phyloP scores from a whole-genome alignment of 2,329 filamentous ascomycete species.

The Aspergillus sp. region DNA sequence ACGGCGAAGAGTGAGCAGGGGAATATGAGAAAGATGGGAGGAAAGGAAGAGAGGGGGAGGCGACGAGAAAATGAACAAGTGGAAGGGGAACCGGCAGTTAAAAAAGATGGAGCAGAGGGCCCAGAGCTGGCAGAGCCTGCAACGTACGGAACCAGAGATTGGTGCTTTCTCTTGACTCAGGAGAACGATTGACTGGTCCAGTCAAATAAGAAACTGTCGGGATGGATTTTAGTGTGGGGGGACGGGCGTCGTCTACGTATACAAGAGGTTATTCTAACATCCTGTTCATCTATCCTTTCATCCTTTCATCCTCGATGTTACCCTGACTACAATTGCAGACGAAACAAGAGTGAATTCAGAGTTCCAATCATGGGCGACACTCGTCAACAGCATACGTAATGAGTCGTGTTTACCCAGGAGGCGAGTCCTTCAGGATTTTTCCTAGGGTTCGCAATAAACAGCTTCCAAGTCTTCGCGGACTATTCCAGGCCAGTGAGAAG shows the following conservation, averaged over 20 bases:
- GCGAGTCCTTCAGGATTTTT: too few species aligned
- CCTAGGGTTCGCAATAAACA: not conserved
- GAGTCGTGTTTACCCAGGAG: not conserved
- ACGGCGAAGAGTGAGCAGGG: conserved; percentile 4
- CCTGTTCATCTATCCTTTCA: not conserved
- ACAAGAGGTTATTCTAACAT: conserved; percentile 3
- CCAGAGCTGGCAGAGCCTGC: not conserved
- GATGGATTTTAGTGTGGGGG: conserved; percentile 4
- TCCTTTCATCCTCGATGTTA: not conserved
- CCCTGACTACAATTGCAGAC: not conserved
- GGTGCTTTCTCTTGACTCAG: not conserved
- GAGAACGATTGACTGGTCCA: conserved; percentile 6
- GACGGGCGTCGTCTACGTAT: conserved; percentile 13
- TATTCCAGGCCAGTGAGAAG: not conserved
- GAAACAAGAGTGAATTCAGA: not conserved
- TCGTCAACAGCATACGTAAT: not conserved
- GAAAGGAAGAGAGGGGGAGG: not conserved
- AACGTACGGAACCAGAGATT: conserved; percentile 9
- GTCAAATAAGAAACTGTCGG: conserved; percentile 10
- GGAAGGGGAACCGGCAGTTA: not conserved
- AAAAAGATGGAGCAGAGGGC: conserved; percentile 12
- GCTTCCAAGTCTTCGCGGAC: not conserved
- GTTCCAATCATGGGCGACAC: not conserved
- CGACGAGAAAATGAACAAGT: not conserved
- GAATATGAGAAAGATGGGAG: not conserved